Conservation (phyloP, 2,329 filamentous ascomycete genomes). For the Arthroderma sp. region DNA sequence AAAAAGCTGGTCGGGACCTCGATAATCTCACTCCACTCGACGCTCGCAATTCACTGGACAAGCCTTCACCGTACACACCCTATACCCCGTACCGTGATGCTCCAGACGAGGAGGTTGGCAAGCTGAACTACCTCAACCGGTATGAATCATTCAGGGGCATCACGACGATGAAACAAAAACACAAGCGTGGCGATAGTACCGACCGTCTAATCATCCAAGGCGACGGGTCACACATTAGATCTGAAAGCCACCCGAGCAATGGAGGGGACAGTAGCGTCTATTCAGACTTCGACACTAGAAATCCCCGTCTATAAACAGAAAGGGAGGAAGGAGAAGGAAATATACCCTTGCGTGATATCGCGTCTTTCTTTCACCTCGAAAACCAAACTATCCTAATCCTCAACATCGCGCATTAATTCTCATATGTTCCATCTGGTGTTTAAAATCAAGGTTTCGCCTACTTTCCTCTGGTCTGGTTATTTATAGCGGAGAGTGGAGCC, state of each 20-base stretch:
- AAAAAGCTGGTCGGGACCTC: conserved; percentile 61
- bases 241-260: conserved; percentile 15
- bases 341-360: no score
- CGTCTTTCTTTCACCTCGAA: no score
- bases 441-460: no score
- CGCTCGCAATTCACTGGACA: conserved; percentile 72
- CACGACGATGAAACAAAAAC: conserved; percentile 12
- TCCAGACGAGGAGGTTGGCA: conserved; percentile 21
- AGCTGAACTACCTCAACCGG: conserved; percentile 27
- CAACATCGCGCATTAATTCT: no score
- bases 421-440: no score
- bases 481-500: no score
- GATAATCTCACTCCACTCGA: conserved; percentile 79
- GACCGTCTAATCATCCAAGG: conserved; percentile 19
- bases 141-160: conserved; percentile 29
- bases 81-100: not conserved
- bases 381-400: no score
- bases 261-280: conserved; percentile 18
- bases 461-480: no score
- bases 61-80: conserved; percentile 35
- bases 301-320: no score
- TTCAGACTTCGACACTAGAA: conserved; percentile 13
- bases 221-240: not conserved
- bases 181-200: conserved; percentile 20
- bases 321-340: no score